Evolutionary conservation across 2,329 filamentous ascomycete species (phyloP).

Genomic region (Huntiella decipiens): DNA sequence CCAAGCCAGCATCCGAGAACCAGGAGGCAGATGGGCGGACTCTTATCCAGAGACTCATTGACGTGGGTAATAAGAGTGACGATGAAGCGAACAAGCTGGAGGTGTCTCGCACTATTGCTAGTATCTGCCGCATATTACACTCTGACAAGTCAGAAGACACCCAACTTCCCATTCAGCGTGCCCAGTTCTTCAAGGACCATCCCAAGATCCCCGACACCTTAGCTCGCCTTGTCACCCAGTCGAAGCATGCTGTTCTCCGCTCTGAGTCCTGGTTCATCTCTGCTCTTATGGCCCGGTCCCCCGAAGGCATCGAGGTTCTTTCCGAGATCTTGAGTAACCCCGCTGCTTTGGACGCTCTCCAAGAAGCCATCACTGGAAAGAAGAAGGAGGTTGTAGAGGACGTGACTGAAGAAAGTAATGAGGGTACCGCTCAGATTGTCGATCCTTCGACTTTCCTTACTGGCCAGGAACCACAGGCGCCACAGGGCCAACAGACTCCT

Average conservation of each 20-base stretch:
- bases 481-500: not conserved
- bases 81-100: slow-evolving; percentile 38
- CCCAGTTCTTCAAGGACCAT: slow-evolving; percentile 28
- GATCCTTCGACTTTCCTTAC: slow-evolving; percentile 16
- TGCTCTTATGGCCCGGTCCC: slow-evolving; percentile 36
- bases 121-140: slow-evolving; percentile 36
- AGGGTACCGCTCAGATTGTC: slow-evolving; percentile 6
- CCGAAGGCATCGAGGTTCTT: slow-evolving; percentile 29
- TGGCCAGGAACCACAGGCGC: slow-evolving; percentile 15
- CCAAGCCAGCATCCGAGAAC: slow-evolving; percentile 18
- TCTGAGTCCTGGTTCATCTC: slow-evolving; percentile 45
- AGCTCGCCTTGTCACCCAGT: slow-evolving; percentile 33
- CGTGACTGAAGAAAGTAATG: slow-evolving; percentile 12
- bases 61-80: slow-evolving; percentile 22
- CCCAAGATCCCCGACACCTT: slow-evolving; percentile 24
- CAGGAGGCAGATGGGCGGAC: slow-evolving; percentile 1
- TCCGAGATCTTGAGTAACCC: slow-evolving; percentile 21
- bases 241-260: slow-evolving; percentile 37
- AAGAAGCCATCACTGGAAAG: slow-evolving; percentile 4
- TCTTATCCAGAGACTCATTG: slow-evolving; percentile 18
- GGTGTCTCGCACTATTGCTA: slow-evolving; percentile 32
- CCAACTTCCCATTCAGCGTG: slow-evolving; percentile 13
- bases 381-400: slow-evolving; percentile 11
- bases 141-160: slow-evolving; percentile 15
- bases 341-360: slow-evolving; percentile 3